A percentile compares a stretch with the other conserved stretches of the same genome.
These are phyloP conservation scores for Suhomyces kunorum DNA, from an alignment of 1,139 yeast species.

Conservation along the genomic window DNA sequence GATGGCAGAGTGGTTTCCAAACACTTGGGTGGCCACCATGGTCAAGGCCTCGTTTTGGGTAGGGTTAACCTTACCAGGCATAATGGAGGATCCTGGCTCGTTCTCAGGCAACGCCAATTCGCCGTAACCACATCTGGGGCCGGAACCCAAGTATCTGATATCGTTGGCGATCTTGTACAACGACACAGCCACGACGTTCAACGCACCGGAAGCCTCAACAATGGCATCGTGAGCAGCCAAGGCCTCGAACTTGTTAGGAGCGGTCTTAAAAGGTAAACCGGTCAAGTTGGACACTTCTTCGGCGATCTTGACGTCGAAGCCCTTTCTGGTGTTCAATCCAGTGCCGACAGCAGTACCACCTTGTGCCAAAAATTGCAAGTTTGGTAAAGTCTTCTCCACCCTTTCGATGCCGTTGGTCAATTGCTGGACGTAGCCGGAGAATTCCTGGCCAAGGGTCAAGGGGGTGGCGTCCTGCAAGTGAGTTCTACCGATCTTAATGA, in stretches of 20 bases:
- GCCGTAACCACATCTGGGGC: conserved; percentile 27
- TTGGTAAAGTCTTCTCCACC: conserved; percentile 21
- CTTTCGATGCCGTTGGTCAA: conserved; percentile 23
- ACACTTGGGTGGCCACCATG: conserved; percentile 25
- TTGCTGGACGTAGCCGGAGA: conserved; percentile 25
- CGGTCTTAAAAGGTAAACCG: conserved; percentile 23
- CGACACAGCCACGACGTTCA: conserved; percentile 23
- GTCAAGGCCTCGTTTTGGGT: conserved; percentile 26
- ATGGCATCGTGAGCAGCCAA: conserved; percentile 27
- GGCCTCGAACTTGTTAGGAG: conserved; percentile 27
- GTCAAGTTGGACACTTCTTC: conserved; percentile 20
- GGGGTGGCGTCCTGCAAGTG: conserved; percentile 27
- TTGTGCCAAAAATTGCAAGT: conserved; percentile 23
- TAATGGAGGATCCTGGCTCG: conserved; percentile 25
- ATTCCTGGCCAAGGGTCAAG: conserved; percentile 24
- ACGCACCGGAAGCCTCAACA: conserved; percentile 25
- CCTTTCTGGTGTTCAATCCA: conserved; percentile 23
- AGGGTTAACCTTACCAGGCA: conserved; percentile 28
- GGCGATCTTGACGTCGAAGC: conserved; percentile 22
- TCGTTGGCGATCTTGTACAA: conserved; percentile 26
- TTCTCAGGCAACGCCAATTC: conserved; percentile 25
- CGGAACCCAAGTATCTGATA: conserved; percentile 25
- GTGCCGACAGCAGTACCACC: conserved; percentile 28
- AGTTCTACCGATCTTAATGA: conserved; percentile 26
- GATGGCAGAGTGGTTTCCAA: conserved; percentile 26